Evolutionary conservation across 371 early-diverging fungal species (phyloP).

Genomic region (Rhizopus microsporus): DNA sequence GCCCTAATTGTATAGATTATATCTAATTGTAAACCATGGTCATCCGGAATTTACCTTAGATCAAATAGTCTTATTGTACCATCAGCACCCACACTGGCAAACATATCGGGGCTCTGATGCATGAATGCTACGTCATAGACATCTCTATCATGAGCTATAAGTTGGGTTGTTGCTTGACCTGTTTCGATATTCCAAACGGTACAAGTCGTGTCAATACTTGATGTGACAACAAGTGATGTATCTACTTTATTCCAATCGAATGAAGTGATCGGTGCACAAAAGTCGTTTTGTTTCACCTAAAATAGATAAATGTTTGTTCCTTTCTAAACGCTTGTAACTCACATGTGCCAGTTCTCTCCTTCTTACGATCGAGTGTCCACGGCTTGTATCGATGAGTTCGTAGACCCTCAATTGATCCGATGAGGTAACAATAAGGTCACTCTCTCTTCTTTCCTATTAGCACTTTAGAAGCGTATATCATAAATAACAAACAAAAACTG

Average conservation of each 20-base stretch:
- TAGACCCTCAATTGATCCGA: slow-evolving; percentile 87
- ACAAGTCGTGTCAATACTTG: slow-evolving; percentile 96
- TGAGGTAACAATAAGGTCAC: slow-evolving; percentile 84
- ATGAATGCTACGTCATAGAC: slow-evolving; percentile 96
- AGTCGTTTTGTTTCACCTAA: slow-evolving; percentile 62
- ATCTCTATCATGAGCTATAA: slow-evolving; percentile 97
- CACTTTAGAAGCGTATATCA: neutral
- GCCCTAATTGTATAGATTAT: slow-evolving; percentile 38
- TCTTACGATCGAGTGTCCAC: slow-evolving; percentile 33
- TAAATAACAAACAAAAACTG: neutral
- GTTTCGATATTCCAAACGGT: slow-evolving; percentile 96
- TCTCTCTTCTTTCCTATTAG: slow-evolving; percentile 46
- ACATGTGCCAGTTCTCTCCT: slow-evolving; percentile 61
- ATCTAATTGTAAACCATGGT: neutral
- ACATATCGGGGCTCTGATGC: slow-evolving; percentile 78
- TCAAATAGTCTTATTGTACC: slow-evolving; percentile 96
- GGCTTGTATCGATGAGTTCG: slow-evolving; percentile 59
- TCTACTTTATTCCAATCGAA: slow-evolving; percentile 96
- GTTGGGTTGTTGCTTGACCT: slow-evolving; percentile 92
- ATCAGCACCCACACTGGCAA: slow-evolving; percentile 96
- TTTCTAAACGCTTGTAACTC: slow-evolving; percentile 21
- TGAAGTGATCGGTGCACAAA: slow-evolving; percentile 89
- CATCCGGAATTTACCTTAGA: slow-evolving; percentile 56
- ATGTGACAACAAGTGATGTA: slow-evolving; percentile 82
- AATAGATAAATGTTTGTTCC: neutral